Conservation (phyloP, 2,329 filamentous ascomycete species). For the Hypoxylon rubiginosum region DNA sequence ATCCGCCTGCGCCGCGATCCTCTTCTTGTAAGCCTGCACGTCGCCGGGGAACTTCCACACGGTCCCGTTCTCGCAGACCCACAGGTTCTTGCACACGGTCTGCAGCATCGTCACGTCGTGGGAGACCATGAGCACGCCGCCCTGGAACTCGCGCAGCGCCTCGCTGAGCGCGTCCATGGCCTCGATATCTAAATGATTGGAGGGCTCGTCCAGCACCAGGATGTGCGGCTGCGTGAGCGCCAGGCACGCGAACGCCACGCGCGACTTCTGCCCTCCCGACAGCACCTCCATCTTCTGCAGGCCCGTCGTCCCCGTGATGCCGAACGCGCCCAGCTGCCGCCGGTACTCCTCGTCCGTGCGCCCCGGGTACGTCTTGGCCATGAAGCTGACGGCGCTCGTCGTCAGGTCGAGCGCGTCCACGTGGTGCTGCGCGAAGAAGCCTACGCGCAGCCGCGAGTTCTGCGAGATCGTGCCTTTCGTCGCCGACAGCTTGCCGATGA, state of each 20-base stretch:
- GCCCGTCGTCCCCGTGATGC: constrained; percentile 93
- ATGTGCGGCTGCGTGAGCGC: constrained; percentile 96
- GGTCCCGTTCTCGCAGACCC: constrained; percentile 95
- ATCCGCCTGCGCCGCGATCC: constrained; percentile 90
- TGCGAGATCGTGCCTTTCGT: constrained; percentile 86
- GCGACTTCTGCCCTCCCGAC: constrained; percentile 97
- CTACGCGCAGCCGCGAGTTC: constrained; percentile 88
- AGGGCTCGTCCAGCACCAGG: constrained; percentile 96
- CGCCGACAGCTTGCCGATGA: constrained; percentile 86
- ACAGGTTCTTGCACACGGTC: constrained; percentile 92
- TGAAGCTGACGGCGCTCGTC: constrained; percentile 92
- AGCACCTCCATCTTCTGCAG: constrained; percentile 95
- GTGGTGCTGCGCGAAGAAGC: constrained; percentile 99
- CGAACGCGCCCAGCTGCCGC: constrained; percentile 90
- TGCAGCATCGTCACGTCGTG: constrained; percentile 99
- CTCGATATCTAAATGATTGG: constrained; percentile 98
- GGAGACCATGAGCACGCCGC: constrained; percentile 97
- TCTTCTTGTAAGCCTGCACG: constrained; percentile 97
- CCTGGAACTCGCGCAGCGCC: constrained; percentile 88
- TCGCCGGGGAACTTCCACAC: constrained; percentile 97
- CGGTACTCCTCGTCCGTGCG: constrained; percentile 97
- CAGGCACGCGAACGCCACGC: constrained; percentile 97
- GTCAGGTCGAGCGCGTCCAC: constrained; percentile 95
- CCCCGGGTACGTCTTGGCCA: constrained; percentile 92
- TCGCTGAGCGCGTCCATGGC: constrained; percentile 96